A percentile compares a stretch with the other conserved stretches of the same genome.
These are phyloP conservation scores for Penicillium odoratum DNA, from an alignment of 495 filamentous ascomycete species.

Conservation along the genomic window DNA sequence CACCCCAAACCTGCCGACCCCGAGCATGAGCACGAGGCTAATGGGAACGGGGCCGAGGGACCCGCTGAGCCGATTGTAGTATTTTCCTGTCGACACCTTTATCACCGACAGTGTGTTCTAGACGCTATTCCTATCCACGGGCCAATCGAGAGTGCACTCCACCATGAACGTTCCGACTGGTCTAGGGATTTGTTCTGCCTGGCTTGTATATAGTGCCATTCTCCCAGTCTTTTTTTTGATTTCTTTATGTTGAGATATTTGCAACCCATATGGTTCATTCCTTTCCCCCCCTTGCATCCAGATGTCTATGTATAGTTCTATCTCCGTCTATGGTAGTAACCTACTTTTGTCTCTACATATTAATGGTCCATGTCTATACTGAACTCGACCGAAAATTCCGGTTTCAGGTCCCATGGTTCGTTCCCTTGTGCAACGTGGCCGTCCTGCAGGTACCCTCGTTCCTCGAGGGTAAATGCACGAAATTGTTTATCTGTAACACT, in stretches of 20 bases:
- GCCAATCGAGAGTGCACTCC: conserved; percentile 21
- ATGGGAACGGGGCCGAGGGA: background rate
- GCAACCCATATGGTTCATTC: background rate
- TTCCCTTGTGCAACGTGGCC: conserved; percentile 5
- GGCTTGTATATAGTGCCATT: conserved; percentile 35
- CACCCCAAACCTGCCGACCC: conserved; percentile 11
- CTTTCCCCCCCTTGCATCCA: background rate
- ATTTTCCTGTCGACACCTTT: conserved; percentile 57
- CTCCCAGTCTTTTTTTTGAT: background rate
- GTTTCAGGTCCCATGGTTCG: background rate
- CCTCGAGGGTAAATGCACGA: conserved; percentile 8
- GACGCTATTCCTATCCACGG: conserved; percentile 19
- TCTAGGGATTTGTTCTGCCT: conserved; percentile 41
- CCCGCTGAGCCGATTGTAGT: conserved; percentile 43
- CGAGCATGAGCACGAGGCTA: conserved; percentile 11
- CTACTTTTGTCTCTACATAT: background rate
- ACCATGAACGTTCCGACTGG: conserved; percentile 29
- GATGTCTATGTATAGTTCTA: background rate
- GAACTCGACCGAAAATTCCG: background rate
- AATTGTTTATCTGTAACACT: conserved; percentile 17
- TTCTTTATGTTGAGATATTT: background rate
- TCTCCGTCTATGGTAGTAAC: conserved; percentile 6
- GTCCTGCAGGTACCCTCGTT: background rate
- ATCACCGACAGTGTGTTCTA: conserved; percentile 50
- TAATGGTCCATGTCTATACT: too few species aligned